Conservation (phyloP, 306 rosid species). For the Begonia loranthoides region DNA sequence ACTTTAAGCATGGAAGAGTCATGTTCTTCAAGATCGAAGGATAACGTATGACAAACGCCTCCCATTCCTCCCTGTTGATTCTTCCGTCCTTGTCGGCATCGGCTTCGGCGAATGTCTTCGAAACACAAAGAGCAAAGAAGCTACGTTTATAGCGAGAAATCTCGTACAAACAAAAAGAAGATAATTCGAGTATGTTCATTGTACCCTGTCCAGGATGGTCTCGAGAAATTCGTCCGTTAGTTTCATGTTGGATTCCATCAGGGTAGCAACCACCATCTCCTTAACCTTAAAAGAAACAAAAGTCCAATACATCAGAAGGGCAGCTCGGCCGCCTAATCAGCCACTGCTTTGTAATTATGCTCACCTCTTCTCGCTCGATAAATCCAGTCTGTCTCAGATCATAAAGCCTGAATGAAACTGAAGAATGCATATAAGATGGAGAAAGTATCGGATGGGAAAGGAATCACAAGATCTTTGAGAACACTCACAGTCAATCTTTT, state of each 20-base stretch:
- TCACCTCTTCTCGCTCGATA: conserved; percentile 75
- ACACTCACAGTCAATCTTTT: conserved; percentile 64
- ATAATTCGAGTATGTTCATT: conserved; percentile 3
- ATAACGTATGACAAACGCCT: conserved; percentile 35
- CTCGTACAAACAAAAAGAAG: too few relatives aligned
- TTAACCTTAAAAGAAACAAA: conserved; percentile 37
- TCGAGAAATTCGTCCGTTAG: conserved; percentile 69
- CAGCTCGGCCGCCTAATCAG: too few relatives aligned
- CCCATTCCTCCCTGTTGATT: conserved; percentile 73
- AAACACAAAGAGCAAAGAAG: too few relatives aligned
- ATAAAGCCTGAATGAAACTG: conserved; percentile 76
- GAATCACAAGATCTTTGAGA: conserved; percentile 7
- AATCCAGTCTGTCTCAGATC: conserved; percentile 73
- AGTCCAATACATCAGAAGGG: too few relatives aligned
- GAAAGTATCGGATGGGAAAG: conserved; percentile 4
- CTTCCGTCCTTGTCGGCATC: conserved; percentile 65
- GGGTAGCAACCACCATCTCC: conserved; percentile 67
- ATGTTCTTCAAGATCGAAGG: conserved; percentile 64
- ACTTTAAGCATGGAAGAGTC: conserved; percentile 91
- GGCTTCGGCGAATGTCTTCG: conserved; percentile 61
- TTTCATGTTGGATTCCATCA: conserved; percentile 50
- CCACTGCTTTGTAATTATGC: conserved; percentile 7
- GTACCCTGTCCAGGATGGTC: conserved; percentile 60
- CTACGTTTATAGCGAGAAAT: too few relatives aligned
- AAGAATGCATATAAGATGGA: conserved; percentile 13